Evolutionary conservation across 306 rosid genomes (phyloP).

Genomic region (Pyrus bretschneideri): DNA sequence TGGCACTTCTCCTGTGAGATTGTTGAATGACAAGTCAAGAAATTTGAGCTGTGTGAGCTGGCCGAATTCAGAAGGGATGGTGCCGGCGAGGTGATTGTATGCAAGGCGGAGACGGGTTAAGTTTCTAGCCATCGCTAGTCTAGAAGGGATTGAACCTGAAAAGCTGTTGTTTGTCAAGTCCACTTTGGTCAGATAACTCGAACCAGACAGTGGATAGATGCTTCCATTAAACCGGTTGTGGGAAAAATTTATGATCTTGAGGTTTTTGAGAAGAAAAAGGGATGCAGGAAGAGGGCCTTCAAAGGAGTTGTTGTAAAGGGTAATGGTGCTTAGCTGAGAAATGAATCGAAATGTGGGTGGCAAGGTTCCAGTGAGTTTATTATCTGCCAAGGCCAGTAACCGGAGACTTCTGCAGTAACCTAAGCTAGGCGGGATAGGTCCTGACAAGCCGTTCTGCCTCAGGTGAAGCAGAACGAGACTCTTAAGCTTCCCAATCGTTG

Average conservation of each 20-base stretch:
- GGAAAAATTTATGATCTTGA: slow-evolving; percentile 78
- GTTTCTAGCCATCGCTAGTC: slow-evolving; percentile 46
- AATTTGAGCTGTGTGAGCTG: slow-evolving; percentile 64
- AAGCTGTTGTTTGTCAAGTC: slow-evolving; percentile 95
- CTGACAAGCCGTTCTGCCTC: slow-evolving; percentile 81
- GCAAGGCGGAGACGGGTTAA: slow-evolving; percentile 82
- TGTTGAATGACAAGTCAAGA: slow-evolving; percentile 77
- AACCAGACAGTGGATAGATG: slow-evolving; percentile 63
- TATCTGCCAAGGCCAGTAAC: slow-evolving; percentile 85
- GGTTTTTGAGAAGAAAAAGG: slow-evolving; percentile 58
- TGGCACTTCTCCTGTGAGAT: slow-evolving; percentile 48
- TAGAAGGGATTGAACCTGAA: slow-evolving; percentile 74
- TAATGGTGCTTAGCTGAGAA: slow-evolving; percentile 57
- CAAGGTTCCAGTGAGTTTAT: slow-evolving; percentile 71
- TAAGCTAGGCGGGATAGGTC: slow-evolving; percentile 86
- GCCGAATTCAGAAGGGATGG: slow-evolving; percentile 50
- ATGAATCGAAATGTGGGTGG: slow-evolving; percentile 78
- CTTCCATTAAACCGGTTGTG: slow-evolving; percentile 74
- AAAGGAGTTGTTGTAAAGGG: slow-evolving; percentile 93
- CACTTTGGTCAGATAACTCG: slow-evolving; percentile 48
- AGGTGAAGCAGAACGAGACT: slow-evolving; percentile 71
- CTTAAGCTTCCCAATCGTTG: slow-evolving; percentile 67
- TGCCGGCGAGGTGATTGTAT: slow-evolving; percentile 55
- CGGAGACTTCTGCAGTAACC: slow-evolving; percentile 77
- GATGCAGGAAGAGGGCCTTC: slow-evolving; percentile 81